Conservation (phyloP, 1,284 basidiomycete species). For the Ustilago loliicola region DNA sequence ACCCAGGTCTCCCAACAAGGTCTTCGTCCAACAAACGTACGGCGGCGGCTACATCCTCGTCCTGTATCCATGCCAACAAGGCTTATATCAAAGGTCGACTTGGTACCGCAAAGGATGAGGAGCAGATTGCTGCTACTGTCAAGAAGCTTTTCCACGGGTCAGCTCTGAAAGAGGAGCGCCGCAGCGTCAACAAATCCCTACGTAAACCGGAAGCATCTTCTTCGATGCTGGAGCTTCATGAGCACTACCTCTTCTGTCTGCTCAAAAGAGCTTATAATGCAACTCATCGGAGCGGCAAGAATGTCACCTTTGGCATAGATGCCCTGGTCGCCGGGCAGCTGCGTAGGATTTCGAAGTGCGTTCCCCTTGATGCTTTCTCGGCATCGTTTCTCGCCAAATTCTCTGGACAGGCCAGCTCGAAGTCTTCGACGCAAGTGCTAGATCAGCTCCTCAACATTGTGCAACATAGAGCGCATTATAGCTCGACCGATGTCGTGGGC, state of each 20-base stretch:
- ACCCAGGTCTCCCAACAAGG: constrained; percentile 2
- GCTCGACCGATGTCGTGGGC: background rate
- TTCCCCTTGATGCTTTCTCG: constrained; percentile 5
- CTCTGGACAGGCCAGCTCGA: background rate
- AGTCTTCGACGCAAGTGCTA: background rate
- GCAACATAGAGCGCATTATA: background rate
- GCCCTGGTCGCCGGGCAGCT: constrained; percentile 9
- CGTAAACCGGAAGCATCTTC: background rate
- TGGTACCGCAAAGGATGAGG: background rate
- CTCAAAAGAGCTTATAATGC: background rate
- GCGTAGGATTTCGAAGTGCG: background rate
- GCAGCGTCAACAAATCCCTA: background rate
- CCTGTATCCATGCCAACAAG: background rate
- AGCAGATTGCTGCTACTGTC: background rate
- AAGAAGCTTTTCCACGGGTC: constrained; percentile 4
- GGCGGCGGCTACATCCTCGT: background rate
- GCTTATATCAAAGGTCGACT: constrained; percentile 5
- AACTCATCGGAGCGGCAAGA: constrained; percentile 1
- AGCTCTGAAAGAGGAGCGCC: constrained; percentile 16
- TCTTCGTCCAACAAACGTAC: background rate
- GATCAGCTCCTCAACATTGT: constrained; percentile 6
- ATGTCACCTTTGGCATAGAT: background rate
- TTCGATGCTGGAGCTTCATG: constrained; percentile 8
- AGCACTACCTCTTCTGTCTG: constrained; percentile 10
- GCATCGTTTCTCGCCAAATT: constrained; percentile 1